These are phyloP conservation scores for Hyaloperonospora arabidopsidis DNA, from an alignment of 352 stramenopile species.

Conservation along the genomic window DNA sequence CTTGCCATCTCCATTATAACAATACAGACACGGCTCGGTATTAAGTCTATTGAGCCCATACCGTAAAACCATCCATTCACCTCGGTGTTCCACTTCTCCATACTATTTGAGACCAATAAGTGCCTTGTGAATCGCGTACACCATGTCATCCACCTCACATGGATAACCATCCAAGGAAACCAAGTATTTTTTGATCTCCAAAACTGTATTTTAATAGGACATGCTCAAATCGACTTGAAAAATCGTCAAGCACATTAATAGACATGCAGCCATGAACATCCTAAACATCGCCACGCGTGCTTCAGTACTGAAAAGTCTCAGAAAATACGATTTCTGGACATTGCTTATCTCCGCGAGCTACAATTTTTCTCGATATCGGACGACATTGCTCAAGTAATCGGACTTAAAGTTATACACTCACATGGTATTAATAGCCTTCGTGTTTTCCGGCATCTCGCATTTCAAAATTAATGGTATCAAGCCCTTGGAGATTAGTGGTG, in stretches of 20 bases:
- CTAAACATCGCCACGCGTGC: constrained; percentile 9
- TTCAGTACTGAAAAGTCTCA: constrained; percentile 7
- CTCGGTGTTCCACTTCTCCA: constrained; percentile 16
- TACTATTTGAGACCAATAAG: constrained; percentile 14
- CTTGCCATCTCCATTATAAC: constrained; percentile 2
- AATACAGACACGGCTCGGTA: constrained; percentile 18
- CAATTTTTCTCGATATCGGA: constrained; percentile 4
- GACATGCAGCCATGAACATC: constrained; percentile 5
- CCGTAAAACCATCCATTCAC: constrained; percentile 10
- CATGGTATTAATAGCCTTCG: constrained; percentile 4
- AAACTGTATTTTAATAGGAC: constrained; percentile 8
- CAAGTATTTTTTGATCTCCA: constrained; percentile 12
- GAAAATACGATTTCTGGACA: constrained; percentile 10
- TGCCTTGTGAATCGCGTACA: constrained; percentile 17
- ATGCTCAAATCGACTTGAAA: constrained; percentile 3
- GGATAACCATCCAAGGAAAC: constrained; percentile 10
- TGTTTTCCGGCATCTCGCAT: no score
- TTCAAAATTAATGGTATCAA: no score
- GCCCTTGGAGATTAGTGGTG: no score
- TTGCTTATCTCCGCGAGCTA: constrained; percentile 4
- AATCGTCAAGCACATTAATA: background rate
- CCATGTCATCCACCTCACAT: constrained; percentile 8
- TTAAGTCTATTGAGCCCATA: constrained; percentile 3
- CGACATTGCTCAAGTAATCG: constrained; percentile 1
- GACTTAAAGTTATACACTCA: constrained; percentile 6